Evolutionary conservation across 1,284 basidiomycete genomes (phyloP), one percentile per base, ranked within the genome.

Genomic region (Paramarasmius palmivorus): DNA sequence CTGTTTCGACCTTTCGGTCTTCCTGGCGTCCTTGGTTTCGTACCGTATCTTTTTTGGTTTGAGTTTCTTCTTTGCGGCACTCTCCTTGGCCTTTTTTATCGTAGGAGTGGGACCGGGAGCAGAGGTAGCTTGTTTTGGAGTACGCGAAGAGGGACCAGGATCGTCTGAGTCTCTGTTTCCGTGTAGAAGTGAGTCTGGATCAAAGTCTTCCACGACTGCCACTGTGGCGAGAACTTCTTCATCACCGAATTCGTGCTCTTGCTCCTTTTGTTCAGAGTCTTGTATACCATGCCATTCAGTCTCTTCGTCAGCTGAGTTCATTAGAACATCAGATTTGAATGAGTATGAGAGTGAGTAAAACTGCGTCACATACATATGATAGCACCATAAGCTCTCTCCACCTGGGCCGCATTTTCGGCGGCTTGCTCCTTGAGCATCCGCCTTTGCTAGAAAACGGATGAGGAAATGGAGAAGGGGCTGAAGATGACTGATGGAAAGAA

Each of bases 181-280:
- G 57, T 85, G 78, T 32, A 82, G 74, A 62, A 88, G 67, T 29
- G 74, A 65, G 57, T 83, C 77, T 15, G 86, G 81, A 63, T 90
- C 87, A 65, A 92, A 87, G 64, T 92, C 89, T 65, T 92, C 88
- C 10, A 92, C 83, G 39, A 92, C 81, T 6, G 90, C 91, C 41
- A 92, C 90, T 22, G 87, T 90, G 49, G 90, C 88, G n/a, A 90
- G 74, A 50, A 84, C 77, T 61, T 92, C 84, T 61, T 91, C 88
- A 57, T 84, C 84, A 63, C 88, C 84, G 59, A 82, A 92, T 63
- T 86, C 83, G 63, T 83, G 79, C 57, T 85, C 83, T 50, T 75
- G 67, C 59, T 70, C 72, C 49, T 68, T 74, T 62, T 65, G 69
- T 51, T 61, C 70, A 19, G 64, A 65, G 22, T 44, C 57, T 57